Evolutionary conservation across 116 monocot genomes (phyloP).

Genomic region (Trichopus zeylanicus): DNA sequence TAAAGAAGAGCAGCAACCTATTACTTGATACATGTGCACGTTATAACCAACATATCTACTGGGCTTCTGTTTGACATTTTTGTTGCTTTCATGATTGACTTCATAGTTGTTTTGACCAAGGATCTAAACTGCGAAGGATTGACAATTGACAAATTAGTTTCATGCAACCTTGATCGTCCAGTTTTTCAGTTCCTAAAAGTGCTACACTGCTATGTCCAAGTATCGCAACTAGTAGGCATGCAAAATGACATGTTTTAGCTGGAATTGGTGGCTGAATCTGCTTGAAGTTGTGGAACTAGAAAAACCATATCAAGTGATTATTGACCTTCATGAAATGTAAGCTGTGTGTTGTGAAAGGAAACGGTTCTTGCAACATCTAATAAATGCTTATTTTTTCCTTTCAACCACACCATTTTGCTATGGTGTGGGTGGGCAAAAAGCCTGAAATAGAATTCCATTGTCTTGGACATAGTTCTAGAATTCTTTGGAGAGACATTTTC

Average conservation of each 20-base stretch:
- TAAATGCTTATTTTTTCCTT: not conserved
- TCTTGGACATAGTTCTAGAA: no score
- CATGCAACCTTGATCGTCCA: not conserved
- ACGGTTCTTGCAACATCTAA: not conserved
- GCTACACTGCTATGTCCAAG: not conserved
- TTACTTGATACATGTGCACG: no score
- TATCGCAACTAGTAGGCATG: not conserved
- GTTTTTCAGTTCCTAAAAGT: not conserved
- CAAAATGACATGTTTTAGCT: not conserved
- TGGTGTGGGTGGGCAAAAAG: no score
- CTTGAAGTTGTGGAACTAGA: not conserved
- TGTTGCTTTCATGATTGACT: no score
- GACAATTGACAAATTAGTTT: not conserved
- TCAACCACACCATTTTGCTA: not conserved
- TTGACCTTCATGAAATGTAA: not conserved
- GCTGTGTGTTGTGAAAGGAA: not conserved
- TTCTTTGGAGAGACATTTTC: no score
- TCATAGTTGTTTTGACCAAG: no score
- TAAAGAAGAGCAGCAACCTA: no score
- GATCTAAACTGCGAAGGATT: no score
- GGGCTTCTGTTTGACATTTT: no score
- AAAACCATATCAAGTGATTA: not conserved
- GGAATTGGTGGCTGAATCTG: not conserved
- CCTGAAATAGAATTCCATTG: no score
- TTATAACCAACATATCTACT: no score